Conservation (phyloP, 2,329 filamentous ascomycete genomes). For the Ceratocystis cubensis region DNA sequence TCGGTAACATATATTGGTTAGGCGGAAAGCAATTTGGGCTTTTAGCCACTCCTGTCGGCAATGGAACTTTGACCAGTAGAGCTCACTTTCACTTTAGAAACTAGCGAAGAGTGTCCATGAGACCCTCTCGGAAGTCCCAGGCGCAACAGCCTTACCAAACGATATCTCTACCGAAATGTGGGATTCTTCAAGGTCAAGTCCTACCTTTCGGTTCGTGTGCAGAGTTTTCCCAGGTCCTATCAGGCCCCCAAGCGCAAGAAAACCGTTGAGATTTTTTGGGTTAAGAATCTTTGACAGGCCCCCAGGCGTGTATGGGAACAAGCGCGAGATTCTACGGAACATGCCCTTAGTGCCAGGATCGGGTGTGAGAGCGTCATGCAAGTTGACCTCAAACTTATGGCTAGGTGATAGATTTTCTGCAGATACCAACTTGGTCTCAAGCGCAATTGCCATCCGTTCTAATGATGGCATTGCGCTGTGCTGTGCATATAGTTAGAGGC, state of each 20-base stretch:
- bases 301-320: constrained; percentile 59
- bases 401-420: not conserved
- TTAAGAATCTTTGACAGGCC: constrained; percentile 67
- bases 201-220: constrained; percentile 49
- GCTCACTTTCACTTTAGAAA: not conserved
- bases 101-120: not conserved
- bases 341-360: constrained; percentile 63
- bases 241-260: constrained; percentile 62
- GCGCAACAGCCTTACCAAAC: constrained; percentile 47
- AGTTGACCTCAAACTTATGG: constrained; percentile 22
- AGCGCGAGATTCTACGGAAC: constrained; percentile 50
- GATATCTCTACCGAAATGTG: constrained; percentile 48
- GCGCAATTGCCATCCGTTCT: not conserved
- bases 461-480: not conserved
- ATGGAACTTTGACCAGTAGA: not conserved
- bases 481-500: not conserved
- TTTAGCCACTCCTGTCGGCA: not conserved
- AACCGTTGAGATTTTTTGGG: constrained; percentile 63
- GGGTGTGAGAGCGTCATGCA: constrained; percentile 28
- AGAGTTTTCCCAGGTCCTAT: constrained; percentile 62
- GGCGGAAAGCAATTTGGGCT: not conserved
- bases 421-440: not conserved
- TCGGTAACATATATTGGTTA: constrained; percentile 5
- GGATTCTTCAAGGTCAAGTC: constrained; percentile 59
- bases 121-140: constrained; percentile 12